Conservation (phyloP, 345 rosid species). For the Excoecaria cochinchinensis region DNA sequence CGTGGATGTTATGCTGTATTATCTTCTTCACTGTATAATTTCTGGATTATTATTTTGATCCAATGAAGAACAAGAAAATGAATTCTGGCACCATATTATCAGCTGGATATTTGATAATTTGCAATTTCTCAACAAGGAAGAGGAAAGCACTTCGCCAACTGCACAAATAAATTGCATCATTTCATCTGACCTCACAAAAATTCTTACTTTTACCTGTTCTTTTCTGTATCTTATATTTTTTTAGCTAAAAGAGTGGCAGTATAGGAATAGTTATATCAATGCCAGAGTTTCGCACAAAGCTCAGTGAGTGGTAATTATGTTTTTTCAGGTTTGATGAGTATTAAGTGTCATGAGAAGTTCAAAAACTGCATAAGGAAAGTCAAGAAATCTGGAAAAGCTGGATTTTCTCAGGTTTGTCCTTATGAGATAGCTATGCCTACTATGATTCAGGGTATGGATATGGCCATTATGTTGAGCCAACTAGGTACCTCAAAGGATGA, state of each 20-base stretch:
- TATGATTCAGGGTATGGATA: constrained; percentile 75
- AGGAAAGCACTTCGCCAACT: not conserved
- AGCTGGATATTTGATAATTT: not conserved
- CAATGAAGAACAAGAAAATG: not conserved
- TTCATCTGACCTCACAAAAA: not conserved
- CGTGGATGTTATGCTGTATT: no score
- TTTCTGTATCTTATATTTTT: not conserved
- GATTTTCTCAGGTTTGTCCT: constrained; percentile 70
- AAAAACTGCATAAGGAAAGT: constrained; percentile 66
- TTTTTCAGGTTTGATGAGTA: constrained; percentile 49
- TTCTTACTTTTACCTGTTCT: not conserved
- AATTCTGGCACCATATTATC: not conserved
- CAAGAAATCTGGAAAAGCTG: constrained; percentile 50
- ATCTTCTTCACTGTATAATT: not conserved
- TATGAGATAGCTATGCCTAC: constrained; percentile 72
- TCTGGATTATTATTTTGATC: not conserved
- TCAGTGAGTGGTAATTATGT: not conserved
- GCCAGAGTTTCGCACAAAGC: not conserved
- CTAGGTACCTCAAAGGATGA: constrained; percentile 53
- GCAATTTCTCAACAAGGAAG: not conserved
- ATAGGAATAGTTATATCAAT: not conserved
- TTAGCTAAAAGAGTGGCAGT: not conserved
- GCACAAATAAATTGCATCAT: not conserved
- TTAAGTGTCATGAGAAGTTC: constrained; percentile 76
- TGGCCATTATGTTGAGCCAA: constrained; percentile 69